Conservation (phyloP, 257 asterid genomes). For the Craterostigma plantagineum region DNA sequence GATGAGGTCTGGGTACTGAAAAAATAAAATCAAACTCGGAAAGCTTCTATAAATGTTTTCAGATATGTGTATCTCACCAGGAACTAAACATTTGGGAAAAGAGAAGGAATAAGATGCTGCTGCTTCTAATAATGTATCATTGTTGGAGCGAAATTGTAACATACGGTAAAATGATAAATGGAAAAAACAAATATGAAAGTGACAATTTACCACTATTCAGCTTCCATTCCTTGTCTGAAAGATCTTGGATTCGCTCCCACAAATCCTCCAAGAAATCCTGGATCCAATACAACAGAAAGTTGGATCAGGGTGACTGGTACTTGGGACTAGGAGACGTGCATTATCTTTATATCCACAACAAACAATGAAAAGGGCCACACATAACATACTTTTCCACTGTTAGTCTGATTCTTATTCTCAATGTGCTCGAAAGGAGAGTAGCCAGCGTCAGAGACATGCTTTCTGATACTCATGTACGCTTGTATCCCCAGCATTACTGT, state of each 20-base stretch:
- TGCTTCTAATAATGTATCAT: no score
- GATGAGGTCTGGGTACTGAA: conserved; percentile 93
- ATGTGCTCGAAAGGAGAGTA: conserved; percentile 46
- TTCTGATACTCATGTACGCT: conserved; percentile 90
- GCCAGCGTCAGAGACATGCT: conserved; percentile 63
- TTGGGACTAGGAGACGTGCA: not conserved
- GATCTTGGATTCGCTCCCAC: conserved; percentile 80
- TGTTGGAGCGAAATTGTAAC: no score
- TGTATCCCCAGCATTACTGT: conserved; percentile 87
- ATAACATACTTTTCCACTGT: conserved; percentile 41
- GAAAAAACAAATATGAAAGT: conserved; percentile 9
- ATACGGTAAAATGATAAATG: not conserved
- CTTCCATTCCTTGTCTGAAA: conserved; percentile 88
- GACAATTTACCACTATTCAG: conserved; percentile 67
- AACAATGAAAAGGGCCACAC: not conserved
- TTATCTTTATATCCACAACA: no score
- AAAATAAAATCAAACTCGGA: conserved; percentile 1
- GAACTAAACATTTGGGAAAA: not conserved
- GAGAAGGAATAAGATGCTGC: not conserved
- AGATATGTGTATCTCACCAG: not conserved
- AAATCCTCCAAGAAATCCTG: conserved; percentile 93
- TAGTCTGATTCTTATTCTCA: conserved; percentile 34
- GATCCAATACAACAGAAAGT: conserved; percentile 6
- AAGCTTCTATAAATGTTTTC: not conserved
- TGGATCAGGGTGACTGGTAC: not conserved